A percentile compares a stretch with the other conserved stretches of the same genome.
phyloP scores from a whole-genome alignment of 306 rosid species.

The Corylus americana region DNA sequence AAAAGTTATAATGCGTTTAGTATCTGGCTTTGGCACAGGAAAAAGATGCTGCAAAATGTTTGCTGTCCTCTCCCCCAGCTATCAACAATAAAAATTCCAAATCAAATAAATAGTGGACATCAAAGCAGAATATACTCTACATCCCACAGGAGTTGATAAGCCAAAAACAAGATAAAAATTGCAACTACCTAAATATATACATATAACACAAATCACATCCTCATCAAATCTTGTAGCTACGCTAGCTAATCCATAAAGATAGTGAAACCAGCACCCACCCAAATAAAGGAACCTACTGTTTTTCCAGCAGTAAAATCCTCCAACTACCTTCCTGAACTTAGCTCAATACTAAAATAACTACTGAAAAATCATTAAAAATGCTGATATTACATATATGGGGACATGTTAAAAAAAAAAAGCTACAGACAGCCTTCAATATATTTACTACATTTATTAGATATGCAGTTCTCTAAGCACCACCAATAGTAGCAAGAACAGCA shows the following conservation, averaged over 20 bases:
- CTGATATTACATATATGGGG: not conserved
- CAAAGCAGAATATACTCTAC: constrained; percentile 5
- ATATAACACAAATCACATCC: not conserved
- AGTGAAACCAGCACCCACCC: not conserved
- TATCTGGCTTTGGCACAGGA: constrained; percentile 91
- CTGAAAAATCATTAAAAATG: not conserved
- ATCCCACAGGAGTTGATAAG: not conserved
- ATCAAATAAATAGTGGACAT: constrained; percentile 18
- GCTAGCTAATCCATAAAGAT: not conserved
- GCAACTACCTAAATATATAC: not conserved
- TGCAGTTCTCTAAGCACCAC: not conserved
- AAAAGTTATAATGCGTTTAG: constrained; percentile 80
- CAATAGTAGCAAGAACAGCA: constrained; percentile 21
- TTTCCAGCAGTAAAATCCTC: constrained; percentile 15
- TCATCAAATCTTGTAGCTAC: too few species aligned
- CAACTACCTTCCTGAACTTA: not conserved
- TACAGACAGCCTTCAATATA: not conserved
- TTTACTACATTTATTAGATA: constrained; percentile 7
- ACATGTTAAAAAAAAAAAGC: not conserved
- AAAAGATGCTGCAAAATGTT: constrained; percentile 84
- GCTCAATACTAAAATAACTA: not conserved
- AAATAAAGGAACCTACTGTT: not conserved
- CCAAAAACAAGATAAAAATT: not conserved
- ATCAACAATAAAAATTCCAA: constrained; percentile 31
- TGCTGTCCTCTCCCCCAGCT: constrained; percentile 86